Evolutionary conservation across 108 stramenopile species (phyloP).

Genomic region (Hondaea fermentalgiana): DNA sequence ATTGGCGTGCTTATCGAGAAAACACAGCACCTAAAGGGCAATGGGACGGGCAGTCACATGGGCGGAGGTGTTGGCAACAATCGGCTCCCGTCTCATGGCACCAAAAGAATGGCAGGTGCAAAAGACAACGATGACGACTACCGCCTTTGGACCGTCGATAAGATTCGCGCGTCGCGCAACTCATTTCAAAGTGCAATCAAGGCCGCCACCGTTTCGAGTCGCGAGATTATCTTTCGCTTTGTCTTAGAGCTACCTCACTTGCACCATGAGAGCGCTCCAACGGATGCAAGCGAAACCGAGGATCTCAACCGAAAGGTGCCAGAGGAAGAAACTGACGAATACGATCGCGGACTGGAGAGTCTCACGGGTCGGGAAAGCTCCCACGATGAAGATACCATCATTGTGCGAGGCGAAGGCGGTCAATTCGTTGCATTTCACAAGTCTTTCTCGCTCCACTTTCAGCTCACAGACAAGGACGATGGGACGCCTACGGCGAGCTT

Average conservation of each 20-base stretch:
- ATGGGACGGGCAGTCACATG: neutral
- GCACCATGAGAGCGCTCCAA: neutral
- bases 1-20: slow-evolving; percentile 7
- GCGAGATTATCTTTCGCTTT: neutral
- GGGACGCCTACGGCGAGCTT: neutral
- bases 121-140: neutral
- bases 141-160: neutral
- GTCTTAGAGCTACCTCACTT: neutral
- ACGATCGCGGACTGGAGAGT: no score
- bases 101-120: neutral
- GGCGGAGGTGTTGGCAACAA: neutral
- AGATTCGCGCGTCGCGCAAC: neutral
- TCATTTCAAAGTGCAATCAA: neutral
- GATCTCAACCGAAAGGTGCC: no score
- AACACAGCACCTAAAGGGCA: neutral
- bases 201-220: neutral
- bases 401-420: neutral
- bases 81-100: no score
- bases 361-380: neutral
- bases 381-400: neutral
- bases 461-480: neutral
- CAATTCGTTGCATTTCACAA: neutral
- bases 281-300: no score
- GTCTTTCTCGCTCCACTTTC: neutral
- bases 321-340: neutral